Evolutionary conservation across 164 flowering plant species (phyloP), one percentile per base, ranked within the genome.

Genomic region (Piper betle): DNA sequence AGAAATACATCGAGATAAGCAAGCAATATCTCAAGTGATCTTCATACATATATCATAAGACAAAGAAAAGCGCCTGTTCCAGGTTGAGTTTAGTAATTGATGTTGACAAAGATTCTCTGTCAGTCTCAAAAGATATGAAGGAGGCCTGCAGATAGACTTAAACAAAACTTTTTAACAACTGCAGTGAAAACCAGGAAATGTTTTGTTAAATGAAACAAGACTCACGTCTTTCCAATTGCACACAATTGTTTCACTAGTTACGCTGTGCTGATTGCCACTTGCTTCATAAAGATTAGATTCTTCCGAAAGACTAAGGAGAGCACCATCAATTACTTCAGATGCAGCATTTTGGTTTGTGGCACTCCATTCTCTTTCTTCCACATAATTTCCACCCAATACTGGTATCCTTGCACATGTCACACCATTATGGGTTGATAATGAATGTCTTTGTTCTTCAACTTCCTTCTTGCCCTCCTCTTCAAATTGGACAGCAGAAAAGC

Each of bases 221-320:
- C 86, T 66, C 77, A 88, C 96, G 70, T 79, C 80, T 64, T 69
- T 40, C 79, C 78, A 80, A 39, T 70, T 66, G 63, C 60, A 69
- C 39, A 33, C 41, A 7, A 58, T 42, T 62, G 37, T 57, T 41
- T 66, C 66, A 63, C 59, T 66, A 61, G 53, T 72, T 59, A 17
- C n/a, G n/a, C n/a, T 70, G 53, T 38, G 58, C 64, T 64, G 69
- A 60, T 25, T 63, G 53, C 53, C 43, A 60, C 39, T 71, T 58
- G 52, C 71, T 50, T 40, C 42, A 50, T 58, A 52, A 55, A 50
- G 58, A 43, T 43, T 15, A 8, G 50, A 15, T 3, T 43, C 50
- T 57, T 77, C 71, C 52, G 67, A 19, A 40, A 53, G 39, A 40
- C 40, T 39, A 39, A 64, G 72, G 42, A 41, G 54, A 55, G 64